Percentiles rank a stretch among this genome's conserved stretches.
phyloP scores from a whole-genome alignment of 2,329 filamentous ascomycete species.

The Aspergillus pseudonomiae region DNA sequence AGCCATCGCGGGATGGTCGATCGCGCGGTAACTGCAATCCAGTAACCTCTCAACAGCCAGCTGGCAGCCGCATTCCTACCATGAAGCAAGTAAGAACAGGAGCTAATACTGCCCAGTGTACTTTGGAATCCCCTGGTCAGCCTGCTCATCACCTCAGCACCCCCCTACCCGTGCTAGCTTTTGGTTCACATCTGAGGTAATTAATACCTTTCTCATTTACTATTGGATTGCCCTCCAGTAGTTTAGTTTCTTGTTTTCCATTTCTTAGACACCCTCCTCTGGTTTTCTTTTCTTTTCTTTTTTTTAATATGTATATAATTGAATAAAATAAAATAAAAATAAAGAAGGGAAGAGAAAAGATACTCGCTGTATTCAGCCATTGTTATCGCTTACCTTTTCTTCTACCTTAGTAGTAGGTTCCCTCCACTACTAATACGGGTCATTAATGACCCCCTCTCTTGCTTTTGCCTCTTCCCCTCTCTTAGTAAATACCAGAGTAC shows the following conservation, averaged over 20 bases:
- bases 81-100: background rate
- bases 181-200: background rate
- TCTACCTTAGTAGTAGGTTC: slow-evolving; percentile 7
- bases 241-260: no score
- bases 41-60: slow-evolving; percentile 25
- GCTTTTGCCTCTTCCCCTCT: slow-evolving; percentile 11
- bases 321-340: background rate
- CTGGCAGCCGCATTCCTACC: slow-evolving; percentile 27
- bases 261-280: no score
- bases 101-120: background rate
- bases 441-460: slow-evolving; percentile 11
- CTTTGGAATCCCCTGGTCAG: slow-evolving; percentile 6
- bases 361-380: slow-evolving; percentile 17
- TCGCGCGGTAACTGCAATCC: slow-evolving; percentile 40
- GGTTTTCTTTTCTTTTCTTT: no score
- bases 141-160: background rate
- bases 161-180: background rate
- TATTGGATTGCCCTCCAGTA: no score
- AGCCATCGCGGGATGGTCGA: slow-evolving; percentile 34
- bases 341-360: slow-evolving; percentile 1
- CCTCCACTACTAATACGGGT: slow-evolving; percentile 14
- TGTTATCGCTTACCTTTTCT: slow-evolving; percentile 17
- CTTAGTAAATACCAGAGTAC: background rate
- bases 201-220: background rate
- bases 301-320: no score